Base-by-base conservation (phyloP, 2,329 filamentous ascomycete genomes). In the Apiospora malaysiana region DNA sequence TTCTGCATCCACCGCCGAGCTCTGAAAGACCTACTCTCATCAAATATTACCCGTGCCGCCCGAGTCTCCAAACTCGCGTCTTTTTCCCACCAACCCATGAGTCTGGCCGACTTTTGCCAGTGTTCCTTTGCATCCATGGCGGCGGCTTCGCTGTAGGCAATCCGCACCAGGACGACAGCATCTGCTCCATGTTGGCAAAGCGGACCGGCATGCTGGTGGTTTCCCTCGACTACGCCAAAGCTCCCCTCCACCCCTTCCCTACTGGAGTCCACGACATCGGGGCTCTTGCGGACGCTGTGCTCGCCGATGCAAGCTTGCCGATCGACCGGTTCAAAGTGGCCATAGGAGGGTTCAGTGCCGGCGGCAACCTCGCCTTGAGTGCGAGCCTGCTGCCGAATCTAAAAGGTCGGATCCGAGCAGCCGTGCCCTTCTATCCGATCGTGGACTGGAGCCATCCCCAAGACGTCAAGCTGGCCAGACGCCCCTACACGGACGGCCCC, bases 71-170 rank as follows among this genome's bases (percentile, higher is more conserved):
- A 12, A 68, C 47, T 16, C 70, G 70, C 21, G n/a, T 72, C 42
- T 72, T 70, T 66, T 68, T 63, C 27, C 68, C 68, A 18, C 66
- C 70, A 9, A n/a, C 5, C 42, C 43, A 59, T 82, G 23, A 81
- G 47, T 9, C 8, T 4, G 23, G 23, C n/a, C 10, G 47, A 14
- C n/a, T 42, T 9, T 25, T 78, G 9, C 83, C 84, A 2, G 78
- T 84, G 8, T 78, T 85, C 51, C 78, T 85, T 59, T 79, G 80
- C 68, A 81, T 85, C 69, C 85, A 86, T 70, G 84, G 84, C 47
- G 83, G 84, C 37, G 83, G 83, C 5, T 84, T 83, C 72, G 78
- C 78, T 40, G 32, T 86, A 43, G 79, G 81, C 70, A 73, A 79
- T 25, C 78, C 83, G 0, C 66, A 74, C 45, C 72, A 82, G 25